Evolutionary conservation across 257 asterid species (phyloP), one percentile per base, ranked within the genome.

Genomic region (Nyctanthes arbortristis): DNA sequence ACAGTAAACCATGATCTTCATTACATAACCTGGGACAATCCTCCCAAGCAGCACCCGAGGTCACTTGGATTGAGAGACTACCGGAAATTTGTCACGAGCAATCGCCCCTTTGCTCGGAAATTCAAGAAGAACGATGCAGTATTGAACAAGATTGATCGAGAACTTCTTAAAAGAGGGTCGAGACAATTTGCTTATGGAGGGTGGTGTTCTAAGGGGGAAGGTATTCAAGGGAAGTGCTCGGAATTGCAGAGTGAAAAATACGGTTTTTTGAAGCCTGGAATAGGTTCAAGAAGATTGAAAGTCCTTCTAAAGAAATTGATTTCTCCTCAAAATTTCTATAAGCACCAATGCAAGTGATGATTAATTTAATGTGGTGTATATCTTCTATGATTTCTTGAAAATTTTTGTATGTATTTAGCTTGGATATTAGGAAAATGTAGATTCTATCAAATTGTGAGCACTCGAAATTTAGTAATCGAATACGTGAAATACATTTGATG

Each of bases 1-100:
- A 83, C 90, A 11, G 71, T 89, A 16, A 89, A 87, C 84, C 94
- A 87, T 52, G 98, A 92, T 34, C 96, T 92, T 69, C 98, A 89
- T 61, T 87, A 86, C 89, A 92, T 92, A 2, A 45, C 89, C 5
- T 92, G 97, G 98, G 98, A 92, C 62, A 55, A 52, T 33, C 98
- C 98, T 25, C 98, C 98, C 0, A 89, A 82, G 81, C 98, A 92
- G 18, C 97, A 92, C 14, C 98, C 98, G 0, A 59, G 83, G 67
- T 79, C 87, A 7, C 96, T 92, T 32, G 35, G 35, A 32, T 32
- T 32, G 7, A 32, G 35, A 32, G 35, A 1, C 34, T 92, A 75
- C 70, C 76, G 89, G 37, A 86, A 81, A 69, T 85, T 89, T 32
- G 35, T 32, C 4, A 4, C 7, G 0, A 32, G 1, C 35, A 32